Base-by-base conservation (phyloP, 2,329 filamentous ascomycete species). In the Epichloe hybrida region DNA sequence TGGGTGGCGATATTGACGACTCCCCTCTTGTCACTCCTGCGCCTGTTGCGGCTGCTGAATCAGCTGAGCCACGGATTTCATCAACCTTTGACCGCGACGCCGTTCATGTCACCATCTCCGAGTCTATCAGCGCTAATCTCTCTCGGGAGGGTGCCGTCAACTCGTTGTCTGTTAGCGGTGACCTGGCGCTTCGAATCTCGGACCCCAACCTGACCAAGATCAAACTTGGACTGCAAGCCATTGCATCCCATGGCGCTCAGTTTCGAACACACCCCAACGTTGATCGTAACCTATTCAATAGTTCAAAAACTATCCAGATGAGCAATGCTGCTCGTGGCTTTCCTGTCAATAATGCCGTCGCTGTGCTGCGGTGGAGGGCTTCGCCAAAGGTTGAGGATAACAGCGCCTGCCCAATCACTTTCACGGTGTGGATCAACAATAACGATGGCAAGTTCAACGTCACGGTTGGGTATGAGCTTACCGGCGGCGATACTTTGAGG, bases 211-310 rank as follows among this genome's bases (percentile, higher is more conserved):
- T 98, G 64, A 93, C 90, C 55, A 95, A 95, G 73, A 76, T 97
- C 69, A 95, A 90, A 68, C 82, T 98, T 51, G 82, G 83, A 58
- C 77, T 97, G 39, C 76, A 79, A 38, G 82, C 89, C 35, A 81
- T 84, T 54, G 75, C 89, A 42, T 88, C 82, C 42, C 84, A 89
- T 58, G 88, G 88, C 53, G 90, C 85, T 17, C 89, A 96, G 66
- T 93, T 96, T 73, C 86, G 89, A 60, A 93, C 91, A 39, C 93
- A 98, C 66, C 93, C 93, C 49, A 97, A 97, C 65, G 91, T 98
- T 50, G 91, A 98, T 72, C 90, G 88, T 65, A 79, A 80, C 50
- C 74, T 87, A 12, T 98, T 97, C 76, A 89, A 83, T 64, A 84
- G 76, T 64, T 80, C 82, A 59, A 93, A 88, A 65, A 72, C 78